A percentile compares a stretch with the other conserved stretches of the same genome.
Conservation (phyloP, 148 eudicot species). For the Tetragonia tetragonoides region DNA sequence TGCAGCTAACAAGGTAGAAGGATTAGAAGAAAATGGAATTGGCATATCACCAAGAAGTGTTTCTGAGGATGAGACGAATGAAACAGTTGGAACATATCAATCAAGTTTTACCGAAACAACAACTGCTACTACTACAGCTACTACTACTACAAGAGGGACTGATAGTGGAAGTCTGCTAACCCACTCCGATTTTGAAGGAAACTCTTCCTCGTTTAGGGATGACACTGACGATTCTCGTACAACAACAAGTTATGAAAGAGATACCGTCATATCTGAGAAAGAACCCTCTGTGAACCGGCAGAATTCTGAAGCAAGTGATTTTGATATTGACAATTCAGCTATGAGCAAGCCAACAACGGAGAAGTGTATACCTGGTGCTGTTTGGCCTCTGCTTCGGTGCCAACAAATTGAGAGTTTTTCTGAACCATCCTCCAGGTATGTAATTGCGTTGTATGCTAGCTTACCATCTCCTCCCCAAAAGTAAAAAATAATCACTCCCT, state of each 20-base stretch:
- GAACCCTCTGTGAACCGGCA: constrained; percentile 32
- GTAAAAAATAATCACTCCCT: neutral
- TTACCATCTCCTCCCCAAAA: neutral
- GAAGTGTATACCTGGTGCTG: constrained; percentile 52
- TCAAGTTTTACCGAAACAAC: constrained; percentile 17
- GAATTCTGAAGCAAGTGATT: constrained; percentile 32
- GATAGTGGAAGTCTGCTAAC: constrained; percentile 39
- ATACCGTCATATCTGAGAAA: constrained; percentile 35
- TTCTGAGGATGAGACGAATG: constrained; percentile 38
- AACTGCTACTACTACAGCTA: constrained; percentile 35
- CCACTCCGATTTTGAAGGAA: constrained; percentile 36
- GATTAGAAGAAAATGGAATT: constrained; percentile 36
- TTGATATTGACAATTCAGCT: constrained; percentile 24
- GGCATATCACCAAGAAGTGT: constrained; percentile 29
- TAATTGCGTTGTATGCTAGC: constrained; percentile 12
- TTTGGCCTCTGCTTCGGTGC: constrained; percentile 52
- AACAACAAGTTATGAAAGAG: constrained; percentile 39
- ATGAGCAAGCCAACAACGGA: constrained; percentile 44
- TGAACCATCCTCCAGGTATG: constrained; percentile 81
- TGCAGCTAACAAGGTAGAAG: constrained; percentile 36
- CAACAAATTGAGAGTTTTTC: constrained; percentile 65
- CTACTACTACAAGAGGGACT: constrained; percentile 31
- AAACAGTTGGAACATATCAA: neutral
- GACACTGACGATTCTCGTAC: constrained; percentile 31
- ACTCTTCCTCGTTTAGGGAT: constrained; percentile 30